A percentile compares a stretch with the other conserved stretches of the same genome.
Conservation (phyloP, 805 yeast genomes). For the Kodamaea restingae region DNA sequence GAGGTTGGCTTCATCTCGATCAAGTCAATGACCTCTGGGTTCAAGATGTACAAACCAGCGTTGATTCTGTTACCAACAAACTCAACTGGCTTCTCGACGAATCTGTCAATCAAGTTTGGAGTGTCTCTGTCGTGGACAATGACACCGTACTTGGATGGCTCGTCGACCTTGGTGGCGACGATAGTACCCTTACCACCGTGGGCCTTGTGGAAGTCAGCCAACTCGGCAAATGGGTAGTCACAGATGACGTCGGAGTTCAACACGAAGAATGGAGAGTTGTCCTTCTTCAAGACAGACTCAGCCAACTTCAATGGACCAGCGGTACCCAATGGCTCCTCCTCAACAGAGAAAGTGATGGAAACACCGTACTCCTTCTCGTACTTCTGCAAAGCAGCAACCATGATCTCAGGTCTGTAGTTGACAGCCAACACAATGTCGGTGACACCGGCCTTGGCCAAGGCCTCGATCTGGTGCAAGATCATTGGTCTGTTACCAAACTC, state of each 20-base stretch:
- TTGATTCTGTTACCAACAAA: slow-evolving; percentile 99
- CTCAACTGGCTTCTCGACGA: slow-evolving; percentile 98
- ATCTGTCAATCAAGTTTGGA: slow-evolving; percentile 94
- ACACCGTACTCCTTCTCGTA: slow-evolving; percentile 96
- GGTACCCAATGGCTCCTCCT: slow-evolving; percentile 98
- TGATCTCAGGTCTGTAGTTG: slow-evolving; percentile 98
- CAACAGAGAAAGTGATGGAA: slow-evolving; percentile 92
- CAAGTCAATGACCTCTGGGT: slow-evolving; percentile 95
- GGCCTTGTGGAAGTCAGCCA: slow-evolving; percentile 86
- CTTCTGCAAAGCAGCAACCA: slow-evolving; percentile 92
- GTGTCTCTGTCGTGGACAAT: slow-evolving; percentile 95
- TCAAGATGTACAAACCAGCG: slow-evolving; percentile 97
- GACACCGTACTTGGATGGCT: slow-evolving; percentile 99
- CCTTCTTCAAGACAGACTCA: slow-evolving; percentile 88
- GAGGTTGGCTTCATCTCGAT: slow-evolving; percentile 98
- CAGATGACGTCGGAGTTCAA: slow-evolving; percentile 98
- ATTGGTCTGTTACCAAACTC: slow-evolving; percentile 99
- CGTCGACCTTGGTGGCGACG: slow-evolving; percentile 99
- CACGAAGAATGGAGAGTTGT: slow-evolving; percentile 94
- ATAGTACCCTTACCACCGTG: slow-evolving; percentile 99
- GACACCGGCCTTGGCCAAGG: slow-evolving; percentile 96
- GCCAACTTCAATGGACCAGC: slow-evolving; percentile 99
- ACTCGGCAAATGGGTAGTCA: slow-evolving; percentile 94
- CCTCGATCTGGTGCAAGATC: slow-evolving; percentile 98
- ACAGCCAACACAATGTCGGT: slow-evolving; percentile 98